Evolutionary conservation across 2,329 filamentous ascomycete genomes (phyloP).

Genomic region (Colletotrichum sp.): DNA sequence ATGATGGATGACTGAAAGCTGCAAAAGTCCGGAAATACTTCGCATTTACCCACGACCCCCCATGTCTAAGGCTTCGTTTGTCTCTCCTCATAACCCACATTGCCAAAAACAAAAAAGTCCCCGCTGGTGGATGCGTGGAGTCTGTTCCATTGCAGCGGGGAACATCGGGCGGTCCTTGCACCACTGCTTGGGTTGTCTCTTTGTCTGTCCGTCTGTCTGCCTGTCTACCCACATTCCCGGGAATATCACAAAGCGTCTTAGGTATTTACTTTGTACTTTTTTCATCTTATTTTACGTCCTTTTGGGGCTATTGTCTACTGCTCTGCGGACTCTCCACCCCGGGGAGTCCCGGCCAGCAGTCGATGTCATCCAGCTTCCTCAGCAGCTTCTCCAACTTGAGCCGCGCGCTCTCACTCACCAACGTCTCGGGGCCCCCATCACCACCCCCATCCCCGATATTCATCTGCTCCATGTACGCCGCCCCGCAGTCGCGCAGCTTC

Average conservation of each 20-base stretch:
- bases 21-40: conserved; percentile 11
- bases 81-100: conserved; percentile 1
- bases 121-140: conserved; percentile 13
- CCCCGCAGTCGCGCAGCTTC: conserved; percentile 40
- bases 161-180: neutral
- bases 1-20: neutral
- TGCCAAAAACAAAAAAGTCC: neutral
- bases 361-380: conserved; percentile 32
- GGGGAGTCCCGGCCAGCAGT: conserved; percentile 30
- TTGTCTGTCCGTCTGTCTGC: neutral
- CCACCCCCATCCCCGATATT: neutral
- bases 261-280: neutral
- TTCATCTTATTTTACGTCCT: neutral
- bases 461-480: conserved; percentile 33
- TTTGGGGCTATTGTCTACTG: neutral
- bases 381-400: conserved; percentile 31
- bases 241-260: neutral
- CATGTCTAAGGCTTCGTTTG: neutral
- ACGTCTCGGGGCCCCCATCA: neutral
- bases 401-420: conserved; percentile 12
- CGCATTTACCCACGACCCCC: neutral
- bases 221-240: neutral
- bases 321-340: neutral
- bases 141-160: neutral
- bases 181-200: neutral